Base-by-base conservation (phyloP, 2,329 filamentous ascomycete species). In the Leptographium lundbergii region DNA sequence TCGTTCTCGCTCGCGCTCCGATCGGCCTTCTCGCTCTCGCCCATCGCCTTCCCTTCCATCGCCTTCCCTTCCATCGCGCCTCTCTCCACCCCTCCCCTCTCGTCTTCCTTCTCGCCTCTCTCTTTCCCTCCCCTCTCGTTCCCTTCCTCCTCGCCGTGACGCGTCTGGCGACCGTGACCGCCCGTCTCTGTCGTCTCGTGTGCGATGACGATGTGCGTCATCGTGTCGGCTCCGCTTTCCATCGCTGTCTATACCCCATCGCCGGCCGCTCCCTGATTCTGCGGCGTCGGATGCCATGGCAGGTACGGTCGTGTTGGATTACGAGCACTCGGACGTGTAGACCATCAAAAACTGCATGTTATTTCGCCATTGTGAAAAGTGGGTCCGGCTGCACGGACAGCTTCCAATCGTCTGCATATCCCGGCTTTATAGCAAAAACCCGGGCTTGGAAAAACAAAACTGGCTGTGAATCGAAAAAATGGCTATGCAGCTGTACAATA, bases 181-280 rank as follows among this genome's bases (percentile, higher is more conserved):
- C n/a, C 45, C 17, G 17, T 24, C 51, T 47, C 67, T 67, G 45
- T 66, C 63, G 45, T 66, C 63, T 22, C 42, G 42, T 22, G 22
- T 60, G 52, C 62, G 61, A 14, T 59, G 29, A n/a, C 65, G 61
- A 56, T 64, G 59, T 17, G 63, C 58, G 27, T 65, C 60, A 19
- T 64, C 61, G 17, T 66, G 61, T 24, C 66, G 62, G 24, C 56
- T 29, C 22, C 22, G 32, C 19, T 13, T 25, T 17, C 53, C 11
- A 36, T 42, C 53, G 9, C 52, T 19, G n/a, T 34, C 34, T 14
- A 22, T 4, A 25, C 14, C 22, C 19, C 19, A 11, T 34, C 53
- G 32, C 53, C 7, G n/a, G 53, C 24, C 24, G 19, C 22, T 19
- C n/a, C 24, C 52, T 42, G 34, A 14, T 25, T 50, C 47, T 25